Evolutionary conservation across 345 rosid genomes (phyloP).

Genomic region (Passiflora organensis): DNA sequence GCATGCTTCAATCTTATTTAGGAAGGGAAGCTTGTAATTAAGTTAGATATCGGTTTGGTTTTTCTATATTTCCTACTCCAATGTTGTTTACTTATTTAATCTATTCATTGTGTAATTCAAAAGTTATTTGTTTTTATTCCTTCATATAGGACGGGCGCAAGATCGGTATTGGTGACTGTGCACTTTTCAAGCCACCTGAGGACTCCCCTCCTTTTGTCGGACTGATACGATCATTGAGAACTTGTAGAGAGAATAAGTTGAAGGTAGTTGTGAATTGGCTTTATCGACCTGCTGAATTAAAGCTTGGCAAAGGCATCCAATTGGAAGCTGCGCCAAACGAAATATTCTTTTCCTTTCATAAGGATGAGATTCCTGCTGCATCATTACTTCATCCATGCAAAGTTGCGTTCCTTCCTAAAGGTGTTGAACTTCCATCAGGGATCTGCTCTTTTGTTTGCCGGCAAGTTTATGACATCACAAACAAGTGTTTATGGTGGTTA

Average conservation of each 20-base stretch:
- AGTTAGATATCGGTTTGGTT: too few relatives aligned
- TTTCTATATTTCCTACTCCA: too few relatives aligned
- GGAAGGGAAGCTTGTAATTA: too few relatives aligned
- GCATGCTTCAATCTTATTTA: too few relatives aligned
- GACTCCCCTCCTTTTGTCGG: constrained; percentile 95
- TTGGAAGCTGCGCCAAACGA: constrained; percentile 92
- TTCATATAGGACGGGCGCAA: constrained; percentile 66
- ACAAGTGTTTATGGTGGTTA: constrained; percentile 85
- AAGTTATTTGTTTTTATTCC: not conserved
- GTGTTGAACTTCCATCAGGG: constrained; percentile 69
- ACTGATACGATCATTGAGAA: constrained; percentile 49
- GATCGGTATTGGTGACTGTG: constrained; percentile 85
- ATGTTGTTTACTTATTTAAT: too few relatives aligned
- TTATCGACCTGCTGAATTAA: constrained; percentile 73
- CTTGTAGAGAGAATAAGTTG: constrained; percentile 45
- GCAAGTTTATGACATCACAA: constrained; percentile 72
- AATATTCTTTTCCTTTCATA: constrained; percentile 84
- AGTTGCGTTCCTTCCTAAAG: constrained; percentile 86
- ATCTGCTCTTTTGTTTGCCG: constrained; percentile 76
- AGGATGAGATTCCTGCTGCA: constrained; percentile 88
- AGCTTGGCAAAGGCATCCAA: constrained; percentile 77
- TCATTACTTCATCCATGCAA: constrained; percentile 92
- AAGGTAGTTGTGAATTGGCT: constrained; percentile 80
- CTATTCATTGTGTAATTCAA: too few relatives aligned
- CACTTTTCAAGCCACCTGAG: constrained; percentile 76